phyloP scores from a whole-genome alignment of 176 grass and related monocot genomes.

The Oropetium thomaeum region DNA sequence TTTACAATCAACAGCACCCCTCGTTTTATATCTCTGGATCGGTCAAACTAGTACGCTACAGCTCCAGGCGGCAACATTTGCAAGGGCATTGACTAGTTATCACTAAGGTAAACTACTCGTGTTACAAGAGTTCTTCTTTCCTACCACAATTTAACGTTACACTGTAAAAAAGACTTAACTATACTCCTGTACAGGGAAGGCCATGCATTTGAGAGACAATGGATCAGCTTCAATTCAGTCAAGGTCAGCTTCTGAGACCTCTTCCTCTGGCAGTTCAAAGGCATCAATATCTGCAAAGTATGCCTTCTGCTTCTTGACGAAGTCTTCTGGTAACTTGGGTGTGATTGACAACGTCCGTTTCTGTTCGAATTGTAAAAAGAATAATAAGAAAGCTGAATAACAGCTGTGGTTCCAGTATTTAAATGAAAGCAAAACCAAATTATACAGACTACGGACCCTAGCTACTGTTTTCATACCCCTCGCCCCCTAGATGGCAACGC shows the following conservation, averaged over 20 bases:
- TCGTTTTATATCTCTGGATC: background rate
- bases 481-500: background rate
- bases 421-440: background rate
- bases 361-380: conserved; percentile 8
- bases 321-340: conserved; percentile 33
- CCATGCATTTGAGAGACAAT: background rate
- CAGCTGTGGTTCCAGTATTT: background rate
- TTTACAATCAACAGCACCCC: background rate
- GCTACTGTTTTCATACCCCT: background rate
- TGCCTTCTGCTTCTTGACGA: conserved; percentile 47
- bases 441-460: background rate
- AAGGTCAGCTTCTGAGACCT: conserved; percentile 40
- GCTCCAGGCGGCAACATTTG: background rate
- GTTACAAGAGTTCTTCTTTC: background rate
- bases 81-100: background rate
- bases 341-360: conserved; percentile 14
- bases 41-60: background rate
- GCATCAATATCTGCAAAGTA: conserved; percentile 60
- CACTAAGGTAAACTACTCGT: background rate
- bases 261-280: conserved; percentile 51
- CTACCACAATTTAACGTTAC: background rate
- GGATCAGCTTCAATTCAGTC: conserved; percentile 14
- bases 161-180: background rate
- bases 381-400: background rate
- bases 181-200: conserved; percentile 10